A percentile compares a stretch with the other conserved stretches of the same genome.
These are phyloP conservation scores for Solanum ossicruentum DNA, from an alignment of 257 asterid genomes.

Conservation along the genomic window DNA sequence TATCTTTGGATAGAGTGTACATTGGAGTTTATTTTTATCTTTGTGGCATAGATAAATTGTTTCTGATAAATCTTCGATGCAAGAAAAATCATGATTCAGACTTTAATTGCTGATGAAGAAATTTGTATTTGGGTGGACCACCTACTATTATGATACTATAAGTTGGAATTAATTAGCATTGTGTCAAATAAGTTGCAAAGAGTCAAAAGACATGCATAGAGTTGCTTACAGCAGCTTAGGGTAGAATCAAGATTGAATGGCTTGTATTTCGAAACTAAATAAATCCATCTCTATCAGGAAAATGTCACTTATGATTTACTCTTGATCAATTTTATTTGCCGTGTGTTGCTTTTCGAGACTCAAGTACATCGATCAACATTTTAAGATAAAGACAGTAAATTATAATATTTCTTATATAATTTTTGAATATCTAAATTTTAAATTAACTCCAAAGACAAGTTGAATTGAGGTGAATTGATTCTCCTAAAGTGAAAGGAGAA, in stretches of 20 bases:
- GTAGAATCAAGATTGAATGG: background rate
- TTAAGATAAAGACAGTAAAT: no score
- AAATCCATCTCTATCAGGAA: background rate
- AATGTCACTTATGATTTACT: background rate
- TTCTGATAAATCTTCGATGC: no score
- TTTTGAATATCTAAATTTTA: no score
- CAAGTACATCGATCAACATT: no score
- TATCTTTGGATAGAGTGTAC: background rate
- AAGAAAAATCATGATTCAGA: no score
- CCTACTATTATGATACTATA: background rate
- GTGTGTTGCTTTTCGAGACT: no score
- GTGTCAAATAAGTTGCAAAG: background rate
- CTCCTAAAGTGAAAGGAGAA: no score
- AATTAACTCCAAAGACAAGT: no score
- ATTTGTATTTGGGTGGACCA: background rate
- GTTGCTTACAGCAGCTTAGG: background rate
- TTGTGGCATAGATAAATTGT: background rate
- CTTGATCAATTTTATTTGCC: no score
- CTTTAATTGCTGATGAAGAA: background rate
- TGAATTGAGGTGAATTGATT: no score
- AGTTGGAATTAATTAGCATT: background rate
- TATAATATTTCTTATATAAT: no score
- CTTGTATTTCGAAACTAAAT: background rate
- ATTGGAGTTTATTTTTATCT: background rate
- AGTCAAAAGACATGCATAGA: background rate